These are phyloP conservation scores for Alectoria sarmentosa DNA, from an alignment of 495 filamentous ascomycete species.

Conservation along the genomic window DNA sequence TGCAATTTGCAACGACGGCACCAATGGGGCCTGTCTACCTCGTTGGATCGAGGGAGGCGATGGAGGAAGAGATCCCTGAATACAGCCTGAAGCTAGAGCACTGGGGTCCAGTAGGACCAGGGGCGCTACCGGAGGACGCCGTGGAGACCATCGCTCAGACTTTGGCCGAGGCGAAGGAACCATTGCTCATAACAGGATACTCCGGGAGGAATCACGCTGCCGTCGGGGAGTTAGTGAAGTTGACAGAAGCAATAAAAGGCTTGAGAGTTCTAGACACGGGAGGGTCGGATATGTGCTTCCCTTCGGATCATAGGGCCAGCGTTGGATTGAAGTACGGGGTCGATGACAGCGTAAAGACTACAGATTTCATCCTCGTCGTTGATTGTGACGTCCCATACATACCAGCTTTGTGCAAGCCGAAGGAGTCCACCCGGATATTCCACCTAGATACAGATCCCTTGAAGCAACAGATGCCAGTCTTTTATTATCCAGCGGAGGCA, in stretches of 20 bases:
- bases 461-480: conserved; percentile 80
- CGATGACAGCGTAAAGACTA: conserved; percentile 64
- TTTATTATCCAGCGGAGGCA: conserved; percentile 66
- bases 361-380: conserved; percentile 79
- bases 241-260: conserved; percentile 73
- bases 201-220: conserved; percentile 66
- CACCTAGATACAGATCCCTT: conserved; percentile 84
- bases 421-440: conserved; percentile 55
- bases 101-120: conserved; percentile 70
- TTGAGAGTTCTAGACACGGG: conserved; percentile 82
- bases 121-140: conserved; percentile 61
- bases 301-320: conserved; percentile 66
- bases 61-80: conserved; percentile 86
- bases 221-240: conserved; percentile 62
- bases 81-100: conserved; percentile 65
- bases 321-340: conserved; percentile 71
- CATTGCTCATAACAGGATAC: conserved; percentile 79
- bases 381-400: conserved; percentile 82
- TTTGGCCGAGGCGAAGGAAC: conserved; percentile 64
- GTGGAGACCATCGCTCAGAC: conserved; percentile 63
- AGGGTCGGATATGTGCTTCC: conserved; percentile 95
- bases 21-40: conserved; percentile 86
- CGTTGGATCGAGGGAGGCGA: conserved; percentile 74
- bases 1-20: conserved; percentile 77
- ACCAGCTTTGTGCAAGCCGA: conserved; percentile 52